phyloP scores from a whole-genome alignment of 257 asterid species.

The Solanum tacnaense region DNA sequence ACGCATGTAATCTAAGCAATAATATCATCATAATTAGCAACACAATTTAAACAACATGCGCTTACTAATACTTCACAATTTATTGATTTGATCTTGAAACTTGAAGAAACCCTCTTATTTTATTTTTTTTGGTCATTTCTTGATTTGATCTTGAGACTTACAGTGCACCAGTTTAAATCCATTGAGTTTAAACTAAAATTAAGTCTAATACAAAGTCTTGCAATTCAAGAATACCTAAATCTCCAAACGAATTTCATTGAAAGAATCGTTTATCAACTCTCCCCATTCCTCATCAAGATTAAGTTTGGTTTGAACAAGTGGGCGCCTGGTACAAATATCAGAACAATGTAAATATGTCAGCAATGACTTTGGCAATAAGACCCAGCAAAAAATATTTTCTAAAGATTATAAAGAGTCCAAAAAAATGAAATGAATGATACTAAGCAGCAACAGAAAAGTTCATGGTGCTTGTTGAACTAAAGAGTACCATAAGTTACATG shows the following conservation, averaged over 20 bases:
- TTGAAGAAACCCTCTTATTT: too few species aligned
- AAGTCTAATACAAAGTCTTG: neutral
- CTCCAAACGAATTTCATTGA: slow-evolving; percentile 61
- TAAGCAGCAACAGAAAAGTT: neutral
- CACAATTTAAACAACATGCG: neutral
- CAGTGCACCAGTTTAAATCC: too few species aligned
- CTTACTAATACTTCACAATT: neutral
- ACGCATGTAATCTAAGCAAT: neutral
- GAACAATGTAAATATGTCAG: slow-evolving; percentile 16
- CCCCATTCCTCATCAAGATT: slow-evolving; percentile 19
- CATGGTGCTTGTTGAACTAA: neutral
- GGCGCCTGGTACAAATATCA: too few species aligned
- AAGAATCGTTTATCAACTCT: slow-evolving; percentile 65
- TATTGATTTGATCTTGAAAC: too few species aligned
- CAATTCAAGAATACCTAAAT: slow-evolving; percentile 18
- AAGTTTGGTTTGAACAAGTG: slow-evolving; percentile 9
- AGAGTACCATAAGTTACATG: neutral
- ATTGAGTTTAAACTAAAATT: too few species aligned
- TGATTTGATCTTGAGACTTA: too few species aligned
- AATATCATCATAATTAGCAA: neutral
- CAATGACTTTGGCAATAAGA: neutral
- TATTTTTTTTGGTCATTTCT: too few species aligned
- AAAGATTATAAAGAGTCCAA: neutral
- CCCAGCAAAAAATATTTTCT: neutral
- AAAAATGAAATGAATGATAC: neutral